Evolutionary conservation across 2,329 filamentous ascomycete genomes (phyloP).

Genomic region (Mycocentrospora acerina): DNA sequence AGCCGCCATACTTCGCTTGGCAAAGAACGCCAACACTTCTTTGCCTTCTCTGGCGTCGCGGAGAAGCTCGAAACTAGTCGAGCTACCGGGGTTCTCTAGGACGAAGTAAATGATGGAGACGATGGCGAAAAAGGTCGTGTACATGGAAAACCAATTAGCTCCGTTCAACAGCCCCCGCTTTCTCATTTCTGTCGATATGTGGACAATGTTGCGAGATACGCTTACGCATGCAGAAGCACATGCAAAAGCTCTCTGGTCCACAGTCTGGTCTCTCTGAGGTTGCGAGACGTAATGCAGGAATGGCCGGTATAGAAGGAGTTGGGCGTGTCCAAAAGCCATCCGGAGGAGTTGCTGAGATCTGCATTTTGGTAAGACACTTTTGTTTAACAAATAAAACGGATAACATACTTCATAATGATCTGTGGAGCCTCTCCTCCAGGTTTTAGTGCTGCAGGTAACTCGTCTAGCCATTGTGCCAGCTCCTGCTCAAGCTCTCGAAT

Average conservation of each 20-base stretch:
- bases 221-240: conserved; percentile 69
- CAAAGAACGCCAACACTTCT: conserved; percentile 76
- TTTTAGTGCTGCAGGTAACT: conserved; percentile 72
- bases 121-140: conserved; percentile 80
- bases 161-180: conserved; percentile 74
- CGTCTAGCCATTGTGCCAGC: conserved; percentile 63
- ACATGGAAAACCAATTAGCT: conserved; percentile 84
- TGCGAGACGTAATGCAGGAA: conserved; percentile 82
- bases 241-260: conserved; percentile 78
- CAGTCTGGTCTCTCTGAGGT: conserved; percentile 47
- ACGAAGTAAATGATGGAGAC: conserved; percentile 78
- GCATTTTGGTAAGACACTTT: conserved; percentile 7
- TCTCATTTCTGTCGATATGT: conserved; percentile 77
- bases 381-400: neutral
- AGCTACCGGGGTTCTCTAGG: conserved; percentile 75
- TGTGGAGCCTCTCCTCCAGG: conserved; percentile 75
- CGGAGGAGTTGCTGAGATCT: conserved; percentile 72
- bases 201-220: conserved; percentile 72
- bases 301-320: conserved; percentile 79
- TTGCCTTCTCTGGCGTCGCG: conserved; percentile 83
- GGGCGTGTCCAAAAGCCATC: conserved; percentile 79
- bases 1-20: conserved; percentile 83
- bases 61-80: conserved; percentile 75
- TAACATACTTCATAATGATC: conserved; percentile 72
- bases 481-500: conserved; percentile 66